phyloP scores from a whole-genome alignment of 352 stramenopile genomes.

The Globisporangium splendens region DNA sequence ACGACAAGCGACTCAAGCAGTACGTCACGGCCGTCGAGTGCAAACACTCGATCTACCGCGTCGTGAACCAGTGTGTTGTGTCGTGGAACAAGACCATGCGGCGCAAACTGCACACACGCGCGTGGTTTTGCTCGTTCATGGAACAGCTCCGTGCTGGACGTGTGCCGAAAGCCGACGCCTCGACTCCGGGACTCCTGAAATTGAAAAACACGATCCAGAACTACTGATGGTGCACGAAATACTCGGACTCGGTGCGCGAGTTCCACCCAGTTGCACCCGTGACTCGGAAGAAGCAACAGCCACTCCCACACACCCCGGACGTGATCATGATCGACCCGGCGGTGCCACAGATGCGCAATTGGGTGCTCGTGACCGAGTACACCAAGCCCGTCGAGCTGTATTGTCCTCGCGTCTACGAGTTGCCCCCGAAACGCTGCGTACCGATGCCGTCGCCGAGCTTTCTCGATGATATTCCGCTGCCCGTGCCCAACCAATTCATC shows the following conservation, averaged over 20 bases:
- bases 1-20: slow-evolving; percentile 79
- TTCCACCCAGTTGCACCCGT: slow-evolving; percentile 75
- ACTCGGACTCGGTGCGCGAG: slow-evolving; percentile 51
- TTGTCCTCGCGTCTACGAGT: slow-evolving; percentile 76
- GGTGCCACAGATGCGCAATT: slow-evolving; percentile 44
- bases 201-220: slow-evolving; percentile 85
- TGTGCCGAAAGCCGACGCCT: slow-evolving; percentile 39
- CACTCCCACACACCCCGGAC: slow-evolving; percentile 20
- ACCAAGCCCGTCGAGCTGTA: slow-evolving; percentile 72
- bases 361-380: slow-evolving; percentile 66
- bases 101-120: slow-evolving; percentile 75
- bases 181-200: slow-evolving; percentile 63
- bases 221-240: slow-evolving; percentile 56
- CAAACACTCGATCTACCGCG: slow-evolving; percentile 90
- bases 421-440: slow-evolving; percentile 79
- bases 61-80: slow-evolving; percentile 38
- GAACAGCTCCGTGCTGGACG: slow-evolving; percentile 75
- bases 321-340: slow-evolving; percentile 68
- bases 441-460: slow-evolving; percentile 81
- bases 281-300: slow-evolving; percentile 66
- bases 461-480: slow-evolving; percentile 65
- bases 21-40: slow-evolving; percentile 90
- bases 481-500: slow-evolving; percentile 67
- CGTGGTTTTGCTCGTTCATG: slow-evolving; percentile 90
- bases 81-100: slow-evolving; percentile 88